phyloP scores from a whole-genome alignment of 1,139 yeast species.

The Yamadazyma atmosphaerica region DNA sequence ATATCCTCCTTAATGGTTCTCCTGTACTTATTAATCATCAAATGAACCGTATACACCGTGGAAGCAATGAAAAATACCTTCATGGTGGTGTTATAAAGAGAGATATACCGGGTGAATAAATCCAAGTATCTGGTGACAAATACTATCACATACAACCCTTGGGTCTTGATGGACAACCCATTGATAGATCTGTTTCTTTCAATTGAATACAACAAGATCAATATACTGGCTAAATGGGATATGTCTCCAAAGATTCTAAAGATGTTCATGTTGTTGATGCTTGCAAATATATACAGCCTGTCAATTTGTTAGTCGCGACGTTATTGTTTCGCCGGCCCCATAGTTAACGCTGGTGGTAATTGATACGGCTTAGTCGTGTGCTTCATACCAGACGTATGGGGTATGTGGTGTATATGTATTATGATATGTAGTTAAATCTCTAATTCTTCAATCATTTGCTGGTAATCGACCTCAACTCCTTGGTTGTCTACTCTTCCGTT shows the following conservation, averaged over 20 bases:
- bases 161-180: constrained; percentile 90
- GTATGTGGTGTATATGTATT: background rate
- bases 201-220: constrained; percentile 73
- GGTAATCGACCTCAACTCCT: constrained; percentile 22
- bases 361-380: too few species aligned
- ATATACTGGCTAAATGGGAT: constrained; percentile 78
- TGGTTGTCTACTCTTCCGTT: constrained; percentile 8
- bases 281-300: background rate
- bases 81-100: constrained; percentile 77
- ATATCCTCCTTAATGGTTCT: constrained; percentile 50
- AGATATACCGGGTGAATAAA: constrained; percentile 56
- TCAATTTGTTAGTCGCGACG: background rate
- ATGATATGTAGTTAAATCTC: constrained; percentile 15
- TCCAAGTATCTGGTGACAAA: constrained; percentile 80
- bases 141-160: constrained; percentile 73
- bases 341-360: too few species aligned
- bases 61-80: constrained; percentile 77
- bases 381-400: too few species aligned
- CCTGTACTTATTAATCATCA: constrained; percentile 65
- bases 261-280: constrained; percentile 38
- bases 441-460: constrained; percentile 19
- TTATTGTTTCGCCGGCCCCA: too few species aligned
- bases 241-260: constrained; percentile 71
- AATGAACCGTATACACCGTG: constrained; percentile 70
- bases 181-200: constrained; percentile 63